phyloP scores from a whole-genome alignment of 1,284 basidiomycete genomes.

The Hypsizygus ulmarius region DNA sequence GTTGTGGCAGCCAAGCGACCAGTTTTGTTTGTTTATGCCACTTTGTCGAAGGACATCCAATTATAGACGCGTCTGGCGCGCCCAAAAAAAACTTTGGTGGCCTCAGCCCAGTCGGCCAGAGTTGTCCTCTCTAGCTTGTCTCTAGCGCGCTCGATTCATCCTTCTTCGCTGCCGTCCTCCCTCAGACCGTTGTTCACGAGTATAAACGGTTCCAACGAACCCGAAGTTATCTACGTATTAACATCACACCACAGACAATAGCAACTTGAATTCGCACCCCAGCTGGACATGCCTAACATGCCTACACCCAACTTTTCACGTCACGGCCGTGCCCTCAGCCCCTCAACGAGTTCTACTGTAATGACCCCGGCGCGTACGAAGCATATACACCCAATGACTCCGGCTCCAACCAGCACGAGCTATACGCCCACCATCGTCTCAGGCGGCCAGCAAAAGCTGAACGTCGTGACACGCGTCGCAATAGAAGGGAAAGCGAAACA shows the following conservation, averaged over 20 bases:
- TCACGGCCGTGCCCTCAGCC: slow-evolving; percentile 27
- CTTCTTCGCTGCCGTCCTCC: neutral
- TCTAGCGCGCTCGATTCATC: slow-evolving; percentile 10
- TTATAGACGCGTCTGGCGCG: slow-evolving; percentile 28
- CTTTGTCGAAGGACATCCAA: slow-evolving; percentile 19
- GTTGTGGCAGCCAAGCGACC: slow-evolving; percentile 6
- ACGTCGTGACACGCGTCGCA: slow-evolving; percentile 69
- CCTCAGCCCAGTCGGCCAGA: neutral
- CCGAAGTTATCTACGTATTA: neutral
- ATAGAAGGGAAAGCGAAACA: slow-evolving; percentile 71
- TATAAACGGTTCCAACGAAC: neutral
- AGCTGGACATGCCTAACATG: slow-evolving; percentile 25
- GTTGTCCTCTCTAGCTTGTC: slow-evolving; percentile 6
- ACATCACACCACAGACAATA: neutral
- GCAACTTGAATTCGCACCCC: neutral
- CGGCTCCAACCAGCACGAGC: slow-evolving; percentile 23
- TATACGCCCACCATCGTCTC: slow-evolving; percentile 41
- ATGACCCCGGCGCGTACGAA: slow-evolving; percentile 28
- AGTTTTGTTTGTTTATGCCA: slow-evolving; percentile 16
- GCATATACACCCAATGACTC: slow-evolving; percentile 15
- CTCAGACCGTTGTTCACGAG: neutral
- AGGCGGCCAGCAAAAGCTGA: slow-evolving; percentile 45
- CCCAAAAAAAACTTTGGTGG: slow-evolving; percentile 11
- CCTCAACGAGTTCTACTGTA: slow-evolving; percentile 21
- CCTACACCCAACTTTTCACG: slow-evolving; percentile 28